Conservation (phyloP, 2,329 filamentous ascomycete genomes). For the Sporothrix euskadiensis region DNA sequence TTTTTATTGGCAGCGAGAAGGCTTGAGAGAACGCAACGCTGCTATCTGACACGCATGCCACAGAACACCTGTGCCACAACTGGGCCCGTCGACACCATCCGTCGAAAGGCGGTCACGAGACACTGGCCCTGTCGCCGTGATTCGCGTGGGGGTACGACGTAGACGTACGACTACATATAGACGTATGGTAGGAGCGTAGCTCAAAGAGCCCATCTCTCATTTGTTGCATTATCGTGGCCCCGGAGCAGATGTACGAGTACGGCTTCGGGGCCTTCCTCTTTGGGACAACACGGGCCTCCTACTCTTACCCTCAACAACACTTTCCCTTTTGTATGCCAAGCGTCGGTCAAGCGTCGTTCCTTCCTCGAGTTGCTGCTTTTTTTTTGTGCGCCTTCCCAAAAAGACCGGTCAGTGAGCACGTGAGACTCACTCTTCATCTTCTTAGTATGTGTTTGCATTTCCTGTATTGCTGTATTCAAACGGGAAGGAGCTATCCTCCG, state of each 20-base stretch:
- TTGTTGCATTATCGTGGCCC: slow-evolving; percentile 3
- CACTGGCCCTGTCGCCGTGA: not conserved
- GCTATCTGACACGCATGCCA: not conserved
- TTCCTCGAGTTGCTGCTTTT: not conserved
- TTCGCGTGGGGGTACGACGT: not conserved
- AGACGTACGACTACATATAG: too few relatives aligned
- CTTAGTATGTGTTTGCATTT: not conserved
- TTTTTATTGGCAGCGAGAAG: not conserved
- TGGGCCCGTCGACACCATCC: not conserved
- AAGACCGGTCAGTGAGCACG: not conserved
- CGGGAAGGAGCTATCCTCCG: slow-evolving; percentile 3
- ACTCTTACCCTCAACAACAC: not conserved
- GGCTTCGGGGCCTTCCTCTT: slow-evolving; percentile 15
- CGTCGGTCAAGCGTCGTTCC: not conserved
- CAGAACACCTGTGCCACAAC: not conserved
- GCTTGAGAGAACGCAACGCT: not conserved
- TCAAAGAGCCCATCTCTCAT: not conserved
- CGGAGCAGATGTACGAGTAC: slow-evolving; percentile 8
- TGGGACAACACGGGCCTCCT: not conserved
- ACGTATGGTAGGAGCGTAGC: not conserved
- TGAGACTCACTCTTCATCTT: not conserved
- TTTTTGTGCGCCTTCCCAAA: not conserved
- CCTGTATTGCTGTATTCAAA: not conserved
- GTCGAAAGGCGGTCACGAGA: slow-evolving; percentile 5
- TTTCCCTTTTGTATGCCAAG: not conserved